Percentiles rank a stretch among this genome's conserved stretches.
phyloP scores from a whole-genome alignment of 768 basidiomycete genomes.

The Mycena floridula region DNA sequence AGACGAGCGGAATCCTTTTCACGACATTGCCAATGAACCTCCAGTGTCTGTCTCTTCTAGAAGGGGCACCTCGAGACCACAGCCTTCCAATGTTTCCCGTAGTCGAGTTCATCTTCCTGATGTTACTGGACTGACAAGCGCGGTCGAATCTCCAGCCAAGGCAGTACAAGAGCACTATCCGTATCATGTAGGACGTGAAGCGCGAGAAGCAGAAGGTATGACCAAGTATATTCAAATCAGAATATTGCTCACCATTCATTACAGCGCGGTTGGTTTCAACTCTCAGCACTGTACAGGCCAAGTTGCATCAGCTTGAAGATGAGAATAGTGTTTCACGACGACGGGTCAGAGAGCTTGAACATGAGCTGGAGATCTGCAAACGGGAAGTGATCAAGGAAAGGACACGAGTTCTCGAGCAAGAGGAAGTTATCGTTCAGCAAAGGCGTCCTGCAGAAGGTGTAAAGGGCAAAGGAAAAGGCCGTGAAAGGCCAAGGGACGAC shows the following conservation, averaged over 20 bases:
- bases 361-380: conserved; percentile 79
- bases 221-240: background rate
- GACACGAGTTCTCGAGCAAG: conserved; percentile 52
- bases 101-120: conserved; percentile 64
- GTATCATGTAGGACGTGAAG: conserved; percentile 39
- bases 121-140: conserved; percentile 77
- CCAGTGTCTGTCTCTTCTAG: background rate
- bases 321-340: conserved; percentile 80
- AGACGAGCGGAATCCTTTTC: conserved; percentile 27
- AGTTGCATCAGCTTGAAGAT: conserved; percentile 67
- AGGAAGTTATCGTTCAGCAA: conserved; percentile 37
- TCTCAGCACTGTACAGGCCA: conserved; percentile 56
- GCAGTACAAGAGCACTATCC: conserved; percentile 42
- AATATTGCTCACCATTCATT: background rate
- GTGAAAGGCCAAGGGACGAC: conserved; percentile 24
- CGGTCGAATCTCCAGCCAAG: conserved; percentile 69
- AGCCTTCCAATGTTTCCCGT: conserved; percentile 18
- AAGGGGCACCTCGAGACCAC: background rate
- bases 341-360: conserved; percentile 81
- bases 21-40: conserved; percentile 24
- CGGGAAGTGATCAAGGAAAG: conserved; percentile 71
- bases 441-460: conserved; percentile 18
- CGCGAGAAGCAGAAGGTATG: conserved; percentile 63
- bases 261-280: conserved; percentile 58
- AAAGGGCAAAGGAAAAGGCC: conserved; percentile 30